Evolutionary conservation across 2,329 filamentous ascomycete species (phyloP).

Genomic region (Colletotrichum trifolii): DNA sequence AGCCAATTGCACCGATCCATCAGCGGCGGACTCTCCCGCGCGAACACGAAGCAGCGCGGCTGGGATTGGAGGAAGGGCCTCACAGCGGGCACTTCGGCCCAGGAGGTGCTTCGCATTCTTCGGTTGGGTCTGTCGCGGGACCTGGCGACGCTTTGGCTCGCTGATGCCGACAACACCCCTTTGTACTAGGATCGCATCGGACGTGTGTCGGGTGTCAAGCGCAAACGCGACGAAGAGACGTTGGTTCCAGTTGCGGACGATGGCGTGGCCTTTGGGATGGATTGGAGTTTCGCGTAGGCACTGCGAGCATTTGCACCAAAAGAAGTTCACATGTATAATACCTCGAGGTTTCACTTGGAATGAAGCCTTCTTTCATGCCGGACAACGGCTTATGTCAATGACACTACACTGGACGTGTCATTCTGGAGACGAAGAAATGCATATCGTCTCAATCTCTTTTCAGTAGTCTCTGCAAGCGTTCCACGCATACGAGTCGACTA

Average conservation of each 20-base stretch:
- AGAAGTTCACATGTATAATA: slow-evolving; percentile 27
- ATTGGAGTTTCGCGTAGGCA: slow-evolving; percentile 22
- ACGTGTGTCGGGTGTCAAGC: slow-evolving; percentile 30
- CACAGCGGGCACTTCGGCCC: slow-evolving; percentile 71
- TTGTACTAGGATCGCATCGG: slow-evolving; percentile 47
- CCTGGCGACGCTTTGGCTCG: slow-evolving; percentile 75
- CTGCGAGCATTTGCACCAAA: slow-evolving; percentile 7
- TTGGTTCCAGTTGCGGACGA: not conserved
- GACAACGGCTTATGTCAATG: slow-evolving; percentile 14
- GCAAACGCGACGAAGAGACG: slow-evolving; percentile 19
- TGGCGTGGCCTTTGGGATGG: not conserved
- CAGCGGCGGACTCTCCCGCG: slow-evolving; percentile 46
- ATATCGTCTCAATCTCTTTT: not conserved
- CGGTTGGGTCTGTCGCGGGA: slow-evolving; percentile 80
- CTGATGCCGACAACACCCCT: slow-evolving; percentile 69
- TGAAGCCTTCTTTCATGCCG: slow-evolving; percentile 4
- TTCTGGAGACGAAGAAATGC: not conserved
- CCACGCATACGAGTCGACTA: no score
- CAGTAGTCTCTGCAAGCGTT: no score
- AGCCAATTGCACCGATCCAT: slow-evolving; percentile 71
- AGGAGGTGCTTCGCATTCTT: slow-evolving; percentile 78
- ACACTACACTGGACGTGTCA: slow-evolving; percentile 5
- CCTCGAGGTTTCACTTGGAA: slow-evolving; percentile 8
- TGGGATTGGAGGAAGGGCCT: slow-evolving; percentile 87
- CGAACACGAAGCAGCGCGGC: slow-evolving; percentile 61